These are phyloP conservation scores for Termitomyces sp. DNA, from an alignment of 768 basidiomycete genomes.

Conservation along the genomic window DNA sequence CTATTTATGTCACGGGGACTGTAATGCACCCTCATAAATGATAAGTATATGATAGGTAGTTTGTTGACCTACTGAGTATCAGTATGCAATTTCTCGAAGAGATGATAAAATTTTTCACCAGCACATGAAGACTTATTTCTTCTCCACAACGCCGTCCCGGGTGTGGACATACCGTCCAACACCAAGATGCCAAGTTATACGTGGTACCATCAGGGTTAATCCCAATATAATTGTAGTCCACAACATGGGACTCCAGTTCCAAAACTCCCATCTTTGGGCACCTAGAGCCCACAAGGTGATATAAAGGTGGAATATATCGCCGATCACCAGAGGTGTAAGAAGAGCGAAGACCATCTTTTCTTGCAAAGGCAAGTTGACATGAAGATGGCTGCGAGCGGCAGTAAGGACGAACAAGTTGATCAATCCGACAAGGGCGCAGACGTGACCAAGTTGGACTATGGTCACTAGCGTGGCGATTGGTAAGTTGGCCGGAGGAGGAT, in stretches of 20 bases:
- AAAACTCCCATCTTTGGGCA: slow-evolving; percentile 58
- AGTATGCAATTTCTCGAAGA: neutral
- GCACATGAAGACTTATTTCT: slow-evolving; percentile 6
- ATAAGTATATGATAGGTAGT: neutral
- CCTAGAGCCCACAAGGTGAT: slow-evolving; percentile 75
- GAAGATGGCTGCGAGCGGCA: slow-evolving; percentile 56
- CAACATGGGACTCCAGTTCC: slow-evolving; percentile 63
- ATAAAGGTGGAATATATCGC: slow-evolving; percentile 61
- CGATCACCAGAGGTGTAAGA: slow-evolving; percentile 63
- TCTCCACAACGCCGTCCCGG: slow-evolving; percentile 42
- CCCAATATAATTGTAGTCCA: slow-evolving; percentile 65
- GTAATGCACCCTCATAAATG: neutral
- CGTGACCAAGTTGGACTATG: slow-evolving; percentile 71
- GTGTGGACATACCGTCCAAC: slow-evolving; percentile 68
- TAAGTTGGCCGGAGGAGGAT: slow-evolving; percentile 42
- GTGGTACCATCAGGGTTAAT: slow-evolving; percentile 60
- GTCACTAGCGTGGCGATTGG: slow-evolving; percentile 65
- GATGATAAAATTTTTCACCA: neutral
- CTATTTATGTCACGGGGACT: neutral
- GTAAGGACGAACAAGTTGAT: slow-evolving; percentile 65
- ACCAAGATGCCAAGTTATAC: slow-evolving; percentile 71
- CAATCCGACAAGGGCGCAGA: slow-evolving; percentile 68
- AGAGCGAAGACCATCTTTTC: slow-evolving; percentile 65
- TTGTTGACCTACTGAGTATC: neutral
- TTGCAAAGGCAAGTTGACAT: slow-evolving; percentile 55